These are phyloP conservation scores for Emergomyces orientalis DNA, from an alignment of 2,329 filamentous ascomycete species.

Conservation along the genomic window DNA sequence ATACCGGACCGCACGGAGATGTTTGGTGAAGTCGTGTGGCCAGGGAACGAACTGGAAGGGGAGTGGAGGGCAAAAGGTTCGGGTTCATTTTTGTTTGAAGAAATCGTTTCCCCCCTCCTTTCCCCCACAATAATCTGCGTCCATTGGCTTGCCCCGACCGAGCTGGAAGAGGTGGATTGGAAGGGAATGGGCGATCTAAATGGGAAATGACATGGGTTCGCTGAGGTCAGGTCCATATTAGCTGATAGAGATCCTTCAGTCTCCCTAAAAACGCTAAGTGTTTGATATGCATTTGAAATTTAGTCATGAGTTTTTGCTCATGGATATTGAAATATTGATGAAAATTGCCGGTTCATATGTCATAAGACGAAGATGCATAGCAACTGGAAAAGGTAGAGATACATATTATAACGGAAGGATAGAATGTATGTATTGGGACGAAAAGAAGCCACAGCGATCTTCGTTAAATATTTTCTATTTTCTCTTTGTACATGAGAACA, in stretches of 20 bases:
- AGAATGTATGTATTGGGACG: background rate
- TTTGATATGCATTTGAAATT: background rate
- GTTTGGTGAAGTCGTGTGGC: background rate
- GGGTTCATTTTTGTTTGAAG: background rate
- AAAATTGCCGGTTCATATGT: background rate
- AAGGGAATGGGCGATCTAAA: background rate
- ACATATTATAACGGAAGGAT: background rate
- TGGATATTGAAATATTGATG: background rate
- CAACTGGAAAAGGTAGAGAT: background rate
- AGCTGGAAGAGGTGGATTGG: background rate
- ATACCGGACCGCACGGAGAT: background rate
- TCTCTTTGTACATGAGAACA: conserved; percentile 28
- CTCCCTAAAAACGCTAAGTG: background rate
- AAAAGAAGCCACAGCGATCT: background rate
- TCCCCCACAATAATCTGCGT: background rate
- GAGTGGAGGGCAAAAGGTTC: background rate
- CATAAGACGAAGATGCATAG: background rate
- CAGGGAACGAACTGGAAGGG: background rate
- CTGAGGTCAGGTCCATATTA: background rate
- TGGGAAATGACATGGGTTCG: background rate
- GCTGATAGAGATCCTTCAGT: background rate
- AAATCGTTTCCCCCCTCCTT: no score
- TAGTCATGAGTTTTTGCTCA: no score
- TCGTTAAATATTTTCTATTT: conserved; percentile 17
- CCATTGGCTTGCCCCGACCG: background rate